These are phyloP conservation scores for Dactylellina cionopaga DNA, from an alignment of 2,329 filamentous ascomycete species.

Conservation along the genomic window DNA sequence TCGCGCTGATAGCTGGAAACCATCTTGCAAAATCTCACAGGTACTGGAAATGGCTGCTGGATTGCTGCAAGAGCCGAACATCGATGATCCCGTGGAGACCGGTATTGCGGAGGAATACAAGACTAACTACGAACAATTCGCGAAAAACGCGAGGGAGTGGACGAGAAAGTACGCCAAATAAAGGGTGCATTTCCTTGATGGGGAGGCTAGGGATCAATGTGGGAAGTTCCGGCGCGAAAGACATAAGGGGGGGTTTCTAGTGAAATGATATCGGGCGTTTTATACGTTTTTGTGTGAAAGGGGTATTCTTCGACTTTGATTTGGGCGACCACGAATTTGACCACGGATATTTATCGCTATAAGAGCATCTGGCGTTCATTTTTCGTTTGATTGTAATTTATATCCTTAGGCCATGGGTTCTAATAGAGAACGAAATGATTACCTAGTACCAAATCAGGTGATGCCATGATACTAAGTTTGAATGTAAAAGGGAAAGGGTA, in stretches of 20 bases:
- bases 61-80: conserved; percentile 77
- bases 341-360: conserved; percentile 1
- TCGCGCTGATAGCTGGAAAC: conserved; percentile 91
- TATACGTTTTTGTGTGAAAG: conserved; percentile 4
- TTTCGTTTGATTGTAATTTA: conserved; percentile 31
- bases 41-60: conserved; percentile 81
- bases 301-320: conserved; percentile 1
- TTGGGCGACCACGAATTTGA: conserved; percentile 4
- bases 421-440: conserved; percentile 15
- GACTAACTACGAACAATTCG: conserved; percentile 73
- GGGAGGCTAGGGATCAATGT: background rate
- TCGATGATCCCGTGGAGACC: conserved; percentile 85
- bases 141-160: conserved; percentile 79
- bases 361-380: conserved; percentile 39
- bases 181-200: background rate
- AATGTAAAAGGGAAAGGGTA: too few relatives aligned
- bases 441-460: background rate
- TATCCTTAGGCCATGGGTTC: conserved; percentile 27
- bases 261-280: conserved; percentile 18
- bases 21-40: conserved; percentile 76
- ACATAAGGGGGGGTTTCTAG: background rate
- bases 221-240: background rate
- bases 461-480: background rate
- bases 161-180: conserved; percentile 75
- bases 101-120: conserved; percentile 86